These are phyloP conservation scores for Pinus tabuliformis DNA, from an alignment of 75 land plant species.

Conservation along the genomic window DNA sequence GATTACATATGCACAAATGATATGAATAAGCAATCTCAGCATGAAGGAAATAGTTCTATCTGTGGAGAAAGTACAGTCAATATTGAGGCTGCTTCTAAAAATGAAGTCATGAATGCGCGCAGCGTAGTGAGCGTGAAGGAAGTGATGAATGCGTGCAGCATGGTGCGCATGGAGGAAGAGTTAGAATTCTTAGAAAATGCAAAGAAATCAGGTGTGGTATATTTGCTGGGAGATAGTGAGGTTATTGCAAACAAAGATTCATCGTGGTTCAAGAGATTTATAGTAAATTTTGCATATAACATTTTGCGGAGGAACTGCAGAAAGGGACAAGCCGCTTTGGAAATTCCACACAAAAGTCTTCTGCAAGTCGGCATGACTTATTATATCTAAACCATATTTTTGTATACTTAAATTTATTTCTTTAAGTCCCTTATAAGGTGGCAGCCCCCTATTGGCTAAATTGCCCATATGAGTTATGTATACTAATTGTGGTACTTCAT, in stretches of 20 bases:
- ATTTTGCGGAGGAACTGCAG: conserved; percentile 48
- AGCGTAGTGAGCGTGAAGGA: not conserved
- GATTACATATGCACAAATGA: not conserved
- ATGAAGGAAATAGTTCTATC: not conserved
- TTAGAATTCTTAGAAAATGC: not conserved
- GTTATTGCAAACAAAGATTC: conserved; percentile 35
- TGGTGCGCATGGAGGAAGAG: not conserved
- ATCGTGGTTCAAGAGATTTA: conserved; percentile 24
- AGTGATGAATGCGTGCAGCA: not conserved
- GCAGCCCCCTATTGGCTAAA: too few species aligned
- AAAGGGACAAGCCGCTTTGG: conserved; percentile 26
- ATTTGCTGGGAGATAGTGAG: conserved; percentile 53
- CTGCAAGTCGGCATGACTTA: conserved; percentile 70
- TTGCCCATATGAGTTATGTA: too few species aligned
- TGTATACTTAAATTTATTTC: too few species aligned
- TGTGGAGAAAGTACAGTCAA: too few species aligned
- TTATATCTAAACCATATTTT: not conserved
- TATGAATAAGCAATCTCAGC: not conserved
- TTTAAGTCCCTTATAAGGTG: too few species aligned
- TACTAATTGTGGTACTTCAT: too few species aligned
- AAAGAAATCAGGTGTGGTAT: conserved; percentile 4
- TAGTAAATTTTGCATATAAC: conserved; percentile 41
- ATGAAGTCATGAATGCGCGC: not conserved
- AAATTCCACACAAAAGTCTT: conserved; percentile 41
- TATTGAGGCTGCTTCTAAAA: not conserved